Evolutionary conservation across 2,329 filamentous ascomycete species (phyloP).

Genomic region (Ophiosphaerella korrae): DNA sequence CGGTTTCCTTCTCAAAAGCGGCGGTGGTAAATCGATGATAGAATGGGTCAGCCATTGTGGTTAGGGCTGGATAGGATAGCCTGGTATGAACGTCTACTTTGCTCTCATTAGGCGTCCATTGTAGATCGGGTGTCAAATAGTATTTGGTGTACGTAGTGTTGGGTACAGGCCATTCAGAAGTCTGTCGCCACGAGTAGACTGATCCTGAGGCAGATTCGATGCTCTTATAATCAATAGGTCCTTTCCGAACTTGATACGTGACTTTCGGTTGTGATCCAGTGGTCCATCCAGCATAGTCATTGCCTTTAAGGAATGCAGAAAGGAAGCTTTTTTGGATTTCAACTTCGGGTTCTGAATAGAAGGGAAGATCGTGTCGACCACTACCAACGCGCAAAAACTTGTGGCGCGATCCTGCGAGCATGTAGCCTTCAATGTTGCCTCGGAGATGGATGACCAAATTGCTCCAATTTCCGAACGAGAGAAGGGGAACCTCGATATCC

Average conservation of each 20-base stretch:
- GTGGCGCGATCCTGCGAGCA: constrained; percentile 63
- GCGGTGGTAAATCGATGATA: too few species aligned
- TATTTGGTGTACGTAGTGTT: constrained; percentile 64
- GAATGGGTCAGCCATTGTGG: too few species aligned
- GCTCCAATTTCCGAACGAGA: constrained; percentile 69
- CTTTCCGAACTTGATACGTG: too few species aligned
- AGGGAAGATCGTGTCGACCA: constrained; percentile 3
- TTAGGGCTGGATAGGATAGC: too few species aligned
- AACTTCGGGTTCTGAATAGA: constrained; percentile 51
- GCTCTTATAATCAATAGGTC: too few species aligned
- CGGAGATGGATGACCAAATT: constrained; percentile 59
- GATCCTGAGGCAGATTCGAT: too few species aligned
- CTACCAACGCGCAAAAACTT: constrained; percentile 62
- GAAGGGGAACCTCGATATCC: constrained; percentile 68
- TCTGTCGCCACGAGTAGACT: constrained; percentile 48
- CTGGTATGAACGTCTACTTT: too few species aligned
- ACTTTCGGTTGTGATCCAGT: too few species aligned
- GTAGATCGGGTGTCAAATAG: too few species aligned
- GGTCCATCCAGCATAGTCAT: constrained; percentile 64
- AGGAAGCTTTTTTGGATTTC: constrained; percentile 67
- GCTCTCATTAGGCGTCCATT: too few species aligned
- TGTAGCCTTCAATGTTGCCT: constrained; percentile 68
- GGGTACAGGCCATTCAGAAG: constrained; percentile 66
- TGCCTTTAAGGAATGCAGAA: constrained; percentile 61
- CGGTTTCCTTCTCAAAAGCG: constrained; percentile 54